Percentiles rank a stretch among this genome's conserved stretches.
Evolutionary conservation across 768 basidiomycete species (phyloP).

Genomic region (Russula brevipes): DNA sequence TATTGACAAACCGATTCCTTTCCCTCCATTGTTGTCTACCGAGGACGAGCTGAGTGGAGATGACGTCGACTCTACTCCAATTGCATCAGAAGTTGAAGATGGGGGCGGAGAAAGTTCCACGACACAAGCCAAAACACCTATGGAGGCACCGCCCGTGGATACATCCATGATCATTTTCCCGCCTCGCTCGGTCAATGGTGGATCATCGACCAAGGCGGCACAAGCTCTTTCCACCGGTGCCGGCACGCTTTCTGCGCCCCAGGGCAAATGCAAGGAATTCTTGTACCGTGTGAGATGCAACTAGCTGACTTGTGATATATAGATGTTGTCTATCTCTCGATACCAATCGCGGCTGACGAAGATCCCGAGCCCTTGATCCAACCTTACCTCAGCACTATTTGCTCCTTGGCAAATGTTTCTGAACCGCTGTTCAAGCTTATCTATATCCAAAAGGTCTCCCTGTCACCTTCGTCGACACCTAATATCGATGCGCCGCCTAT

Average conservation of each 20-base stretch:
- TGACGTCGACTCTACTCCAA: conserved; percentile 14
- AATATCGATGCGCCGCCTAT: not conserved
- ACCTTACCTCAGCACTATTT: conserved; percentile 30
- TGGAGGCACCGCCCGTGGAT: conserved; percentile 38
- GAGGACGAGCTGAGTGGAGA: conserved; percentile 28
- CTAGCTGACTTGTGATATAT: not conserved
- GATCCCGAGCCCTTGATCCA: conserved; percentile 25
- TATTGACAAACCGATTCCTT: conserved; percentile 39
- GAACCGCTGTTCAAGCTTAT: conserved; percentile 20
- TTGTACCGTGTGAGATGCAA: not conserved
- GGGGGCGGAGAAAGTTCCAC: not conserved
- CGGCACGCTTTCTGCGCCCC: conserved; percentile 67
- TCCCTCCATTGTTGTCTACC: conserved; percentile 31
- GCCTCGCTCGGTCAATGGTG: conserved; percentile 49
- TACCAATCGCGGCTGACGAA: conserved; percentile 18
- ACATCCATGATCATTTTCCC: conserved; percentile 72
- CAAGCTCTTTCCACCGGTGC: conserved; percentile 67
- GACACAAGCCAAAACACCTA: not conserved
- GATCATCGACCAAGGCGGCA: conserved; percentile 44
- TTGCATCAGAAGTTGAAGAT: conserved; percentile 13
- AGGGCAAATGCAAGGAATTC: conserved; percentile 57
- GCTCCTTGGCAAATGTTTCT: conserved; percentile 11
- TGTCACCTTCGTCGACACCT: not conserved
- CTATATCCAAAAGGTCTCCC: conserved; percentile 15
- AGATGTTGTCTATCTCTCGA: conserved; percentile 26